phyloP scores from a whole-genome alignment of 345 rosid species.

The Ceriops zippeliana region DNA sequence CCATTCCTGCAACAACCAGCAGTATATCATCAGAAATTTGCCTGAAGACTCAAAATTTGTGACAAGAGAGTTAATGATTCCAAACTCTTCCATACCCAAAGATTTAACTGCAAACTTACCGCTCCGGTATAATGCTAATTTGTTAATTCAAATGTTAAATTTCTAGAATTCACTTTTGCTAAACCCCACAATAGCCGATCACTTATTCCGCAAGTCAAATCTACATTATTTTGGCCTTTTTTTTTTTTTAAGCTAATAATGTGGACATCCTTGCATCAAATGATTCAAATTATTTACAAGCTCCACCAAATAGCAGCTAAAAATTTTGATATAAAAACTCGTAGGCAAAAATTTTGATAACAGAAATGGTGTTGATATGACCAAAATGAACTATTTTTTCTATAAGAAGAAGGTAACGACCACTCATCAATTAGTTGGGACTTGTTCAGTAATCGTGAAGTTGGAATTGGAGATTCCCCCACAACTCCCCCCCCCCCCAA shows the following conservation, averaged over 20 bases:
- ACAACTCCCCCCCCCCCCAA: no score
- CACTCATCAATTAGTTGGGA: neutral
- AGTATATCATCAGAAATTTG: constrained; percentile 3
- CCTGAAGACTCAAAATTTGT: no score
- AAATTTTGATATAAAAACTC: neutral
- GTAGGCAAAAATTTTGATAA: neutral
- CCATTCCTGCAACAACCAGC: constrained; percentile 63
- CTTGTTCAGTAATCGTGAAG: neutral
- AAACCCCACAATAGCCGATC: no score
- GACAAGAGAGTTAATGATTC: neutral
- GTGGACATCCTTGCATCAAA: neutral
- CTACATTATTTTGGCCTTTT: no score
- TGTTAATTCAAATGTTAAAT: no score
- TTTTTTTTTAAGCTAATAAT: neutral
- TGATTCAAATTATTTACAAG: no score
- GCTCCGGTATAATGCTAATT: no score
- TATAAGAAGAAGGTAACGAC: neutral
- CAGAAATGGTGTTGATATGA: no score
- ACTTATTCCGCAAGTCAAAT: neutral
- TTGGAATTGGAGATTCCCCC: no score
- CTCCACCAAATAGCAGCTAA: no score
- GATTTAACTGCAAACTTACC: no score
- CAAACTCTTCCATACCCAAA: neutral
- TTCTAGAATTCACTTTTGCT: no score
- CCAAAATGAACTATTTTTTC: neutral